Evolutionary conservation across 2,329 filamentous ascomycete genomes (phyloP), one percentile per base, ranked within the genome.

Genomic region (Aspergillus sp.): DNA sequence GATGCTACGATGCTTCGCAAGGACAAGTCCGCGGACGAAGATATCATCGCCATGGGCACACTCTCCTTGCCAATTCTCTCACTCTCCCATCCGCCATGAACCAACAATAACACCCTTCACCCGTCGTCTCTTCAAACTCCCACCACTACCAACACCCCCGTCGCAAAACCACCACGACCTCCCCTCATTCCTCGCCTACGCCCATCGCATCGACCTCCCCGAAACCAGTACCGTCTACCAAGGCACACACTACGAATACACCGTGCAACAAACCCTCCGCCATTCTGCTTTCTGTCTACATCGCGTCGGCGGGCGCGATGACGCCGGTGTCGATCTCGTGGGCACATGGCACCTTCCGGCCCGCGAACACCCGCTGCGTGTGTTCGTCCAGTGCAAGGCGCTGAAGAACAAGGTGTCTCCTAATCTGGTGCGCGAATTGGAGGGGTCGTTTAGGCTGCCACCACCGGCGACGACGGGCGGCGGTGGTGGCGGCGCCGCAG

Each of bases 371-470:
- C 56, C 63, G 10, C 52, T 73, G 1, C 65, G 67, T 12, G 68
- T 72, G 4, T 52, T 74, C 2, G 68, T 73, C 7, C 72, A 75
- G 53, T 75, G 72, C 57, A 75, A 74, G 53, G 63, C 69, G 3
- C 52, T 69, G 5, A 67, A 65, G 38, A 52, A 61, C 4, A 73
- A 72, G 47, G 57, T 73, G 2, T 63, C 65, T 0, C 72, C 72
- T 7, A 70, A 69, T 39, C 47, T 72, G 19, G 65, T 75, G 10
- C 64, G 72, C 12, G 72, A 74, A 49, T 55, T 75, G 4, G 72
- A 74, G 43, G 91, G 91, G 3, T 80, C 88, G 0, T 85, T 93
- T 59, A 75, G 76, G 1, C 82, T 81, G 8, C 85, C 86, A 5
- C 89, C 88, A 1, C 7, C 19, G 6, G 12, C 19, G 19, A 19